Conservation (phyloP, 2,329 filamentous ascomycete genomes). For the Teratosphaeria nubilosa region DNA sequence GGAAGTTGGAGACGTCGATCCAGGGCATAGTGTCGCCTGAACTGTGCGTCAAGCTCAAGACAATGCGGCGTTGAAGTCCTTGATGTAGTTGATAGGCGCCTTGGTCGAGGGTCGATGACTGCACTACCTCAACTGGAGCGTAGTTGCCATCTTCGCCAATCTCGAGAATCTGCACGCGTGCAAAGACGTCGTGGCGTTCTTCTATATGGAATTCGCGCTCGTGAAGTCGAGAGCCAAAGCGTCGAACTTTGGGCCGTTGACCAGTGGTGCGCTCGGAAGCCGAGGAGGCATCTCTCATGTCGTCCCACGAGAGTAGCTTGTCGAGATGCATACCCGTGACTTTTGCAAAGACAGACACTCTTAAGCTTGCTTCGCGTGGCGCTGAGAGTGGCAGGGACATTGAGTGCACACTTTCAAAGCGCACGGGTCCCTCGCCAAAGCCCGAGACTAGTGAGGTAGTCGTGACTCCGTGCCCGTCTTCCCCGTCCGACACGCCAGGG, state of each 20-base stretch:
- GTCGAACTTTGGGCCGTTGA: constrained; percentile 32
- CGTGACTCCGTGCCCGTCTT: constrained; percentile 75
- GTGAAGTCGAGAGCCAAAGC: constrained; percentile 54
- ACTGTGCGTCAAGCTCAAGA: constrained; percentile 81
- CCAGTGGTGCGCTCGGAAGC: constrained; percentile 30
- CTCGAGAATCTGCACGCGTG: constrained; percentile 79
- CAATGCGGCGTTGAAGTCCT: constrained; percentile 78
- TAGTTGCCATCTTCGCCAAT: constrained; percentile 87
- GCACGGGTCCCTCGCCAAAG: constrained; percentile 85
- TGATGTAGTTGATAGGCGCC: constrained; percentile 94
- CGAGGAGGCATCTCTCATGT: constrained; percentile 72
- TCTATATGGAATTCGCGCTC: constrained; percentile 90
- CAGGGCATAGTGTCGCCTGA: constrained; percentile 82
- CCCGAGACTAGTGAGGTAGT: constrained; percentile 90
- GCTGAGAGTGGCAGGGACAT: constrained; percentile 85
- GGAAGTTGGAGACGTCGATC: constrained; percentile 68
- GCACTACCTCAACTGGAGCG: constrained; percentile 82
- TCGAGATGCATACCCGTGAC: constrained; percentile 91
- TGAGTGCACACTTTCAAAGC: constrained; percentile 95
- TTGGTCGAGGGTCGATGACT: constrained; percentile 71
- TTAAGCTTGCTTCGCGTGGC: constrained; percentile 61
- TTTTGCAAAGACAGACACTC: constrained; percentile 84
- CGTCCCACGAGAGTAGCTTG: constrained; percentile 96
- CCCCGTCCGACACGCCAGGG: constrained; percentile 61
- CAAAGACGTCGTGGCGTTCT: constrained; percentile 87